A percentile compares a stretch with the other conserved stretches of the same genome.
Evolutionary conservation across 495 filamentous ascomycete genomes (phyloP).

Genomic region (Neurospora sp.): DNA sequence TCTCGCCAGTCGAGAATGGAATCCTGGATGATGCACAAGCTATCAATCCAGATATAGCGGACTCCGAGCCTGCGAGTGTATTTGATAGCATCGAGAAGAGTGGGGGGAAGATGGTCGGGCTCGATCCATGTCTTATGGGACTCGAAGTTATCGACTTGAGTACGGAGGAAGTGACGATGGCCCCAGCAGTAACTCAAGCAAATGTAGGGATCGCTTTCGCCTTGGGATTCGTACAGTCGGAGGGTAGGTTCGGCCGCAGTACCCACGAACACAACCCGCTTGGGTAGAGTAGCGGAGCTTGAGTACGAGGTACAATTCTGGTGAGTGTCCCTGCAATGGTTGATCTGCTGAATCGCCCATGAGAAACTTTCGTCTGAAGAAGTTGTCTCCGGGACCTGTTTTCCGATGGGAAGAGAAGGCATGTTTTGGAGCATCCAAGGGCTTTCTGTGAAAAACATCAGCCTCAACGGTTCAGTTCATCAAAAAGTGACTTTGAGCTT

Average conservation of each 20-base stretch:
- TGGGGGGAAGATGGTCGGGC: background rate
- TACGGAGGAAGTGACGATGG: background rate
- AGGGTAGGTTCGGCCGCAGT: background rate
- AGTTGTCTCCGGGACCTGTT: background rate
- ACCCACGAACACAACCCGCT: background rate
- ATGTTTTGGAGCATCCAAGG: background rate
- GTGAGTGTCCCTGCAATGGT: background rate
- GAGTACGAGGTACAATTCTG: background rate
- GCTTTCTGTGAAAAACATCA: background rate
- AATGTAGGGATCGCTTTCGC: background rate
- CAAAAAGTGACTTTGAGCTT: too few species aligned
- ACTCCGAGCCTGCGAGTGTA: background rate
- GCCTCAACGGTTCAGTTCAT: too few species aligned
- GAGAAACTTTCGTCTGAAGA: background rate
- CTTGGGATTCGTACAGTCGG: slow-evolving; percentile 2
- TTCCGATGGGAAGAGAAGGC: too few species aligned
- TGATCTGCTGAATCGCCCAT: slow-evolving; percentile 1
- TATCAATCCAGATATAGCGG: background rate
- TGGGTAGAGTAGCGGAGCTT: background rate
- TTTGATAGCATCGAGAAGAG: background rate
- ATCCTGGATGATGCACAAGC: background rate
- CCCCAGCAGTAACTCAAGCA: slow-evolving; percentile 9
- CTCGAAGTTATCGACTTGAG: background rate
- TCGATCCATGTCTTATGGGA: background rate
- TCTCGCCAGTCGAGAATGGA: slow-evolving; percentile 4